Conservation (phyloP, 352 stramenopile genomes). For the Elongisporangium undulatum region DNA sequence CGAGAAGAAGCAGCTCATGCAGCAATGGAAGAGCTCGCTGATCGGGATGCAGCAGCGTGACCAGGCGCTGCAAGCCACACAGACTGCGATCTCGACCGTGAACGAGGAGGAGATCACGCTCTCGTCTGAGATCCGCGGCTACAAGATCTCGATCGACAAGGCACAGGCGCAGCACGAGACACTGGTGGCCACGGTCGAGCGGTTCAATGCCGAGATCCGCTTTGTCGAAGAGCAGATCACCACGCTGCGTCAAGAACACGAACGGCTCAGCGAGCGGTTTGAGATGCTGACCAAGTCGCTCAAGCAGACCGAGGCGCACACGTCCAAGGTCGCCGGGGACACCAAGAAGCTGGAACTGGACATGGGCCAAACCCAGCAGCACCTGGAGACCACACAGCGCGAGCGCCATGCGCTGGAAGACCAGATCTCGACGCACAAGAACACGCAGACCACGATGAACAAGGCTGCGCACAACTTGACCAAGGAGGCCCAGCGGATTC, state of each 20-base stretch:
- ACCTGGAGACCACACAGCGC: conserved; percentile 83
- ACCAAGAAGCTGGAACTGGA: conserved; percentile 75
- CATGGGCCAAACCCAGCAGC: conserved; percentile 52
- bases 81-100: conserved; percentile 71
- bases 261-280: conserved; percentile 75
- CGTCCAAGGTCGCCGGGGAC: conserved; percentile 49
- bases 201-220: conserved; percentile 77
- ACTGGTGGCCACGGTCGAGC: conserved; percentile 78
- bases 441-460: conserved; percentile 84
- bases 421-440: conserved; percentile 74
- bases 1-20: conserved; percentile 94
- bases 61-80: conserved; percentile 89
- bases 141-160: conserved; percentile 82
- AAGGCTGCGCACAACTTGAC: conserved; percentile 92
- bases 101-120: conserved; percentile 82
- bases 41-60: conserved; percentile 89
- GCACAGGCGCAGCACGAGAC: conserved; percentile 82
- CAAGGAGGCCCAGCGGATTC: conserved; percentile 68
- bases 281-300: conserved; percentile 87
- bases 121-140: conserved; percentile 84
- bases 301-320: conserved; percentile 83
- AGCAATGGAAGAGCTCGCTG: conserved; percentile 95
- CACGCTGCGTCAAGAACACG: conserved; percentile 54
- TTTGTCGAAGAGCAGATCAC: conserved; percentile 71
- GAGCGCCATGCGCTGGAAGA: conserved; percentile 89